Evolutionary conservation across 345 rosid species (phyloP).

Genomic region (Sapria himalayana): DNA sequence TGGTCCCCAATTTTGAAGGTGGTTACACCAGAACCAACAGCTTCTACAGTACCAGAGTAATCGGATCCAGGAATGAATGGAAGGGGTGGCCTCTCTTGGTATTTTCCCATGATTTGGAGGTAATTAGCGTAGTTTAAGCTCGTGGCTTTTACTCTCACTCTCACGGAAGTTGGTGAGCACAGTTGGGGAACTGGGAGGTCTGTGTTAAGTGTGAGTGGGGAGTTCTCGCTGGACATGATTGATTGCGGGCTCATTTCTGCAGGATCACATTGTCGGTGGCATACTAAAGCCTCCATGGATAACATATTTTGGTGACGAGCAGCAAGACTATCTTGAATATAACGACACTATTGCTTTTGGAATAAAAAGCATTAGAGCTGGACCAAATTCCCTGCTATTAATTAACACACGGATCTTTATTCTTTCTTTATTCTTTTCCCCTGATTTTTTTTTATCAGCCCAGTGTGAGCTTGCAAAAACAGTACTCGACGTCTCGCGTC

Average conservation of each 20-base stretch:
- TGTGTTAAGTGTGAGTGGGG: slow-evolving; percentile 26
- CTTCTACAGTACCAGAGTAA: slow-evolving; percentile 55
- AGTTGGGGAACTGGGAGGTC: slow-evolving; percentile 40
- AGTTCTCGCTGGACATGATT: slow-evolving; percentile 10
- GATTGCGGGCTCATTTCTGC: slow-evolving; percentile 11
- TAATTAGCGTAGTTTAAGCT: slow-evolving; percentile 93
- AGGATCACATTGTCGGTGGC: slow-evolving; percentile 61
- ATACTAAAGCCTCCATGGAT: slow-evolving; percentile 89
- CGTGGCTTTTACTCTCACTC: slow-evolving; percentile 67
- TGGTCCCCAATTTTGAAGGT: slow-evolving; percentile 51
- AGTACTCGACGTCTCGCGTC: too few species aligned
- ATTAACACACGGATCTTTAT: too few species aligned
- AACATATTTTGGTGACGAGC: too few species aligned
- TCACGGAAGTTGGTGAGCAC: slow-evolving; percentile 33
- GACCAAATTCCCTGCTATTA: too few species aligned
- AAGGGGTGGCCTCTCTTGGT: slow-evolving; percentile 62
- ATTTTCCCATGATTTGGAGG: slow-evolving; percentile 72
- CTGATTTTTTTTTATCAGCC: too few species aligned
- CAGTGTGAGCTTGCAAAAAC: too few species aligned
- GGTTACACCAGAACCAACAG: slow-evolving; percentile 42
- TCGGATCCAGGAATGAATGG: slow-evolving; percentile 94
- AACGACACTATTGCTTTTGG: too few species aligned
- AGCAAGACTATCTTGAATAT: too few species aligned
- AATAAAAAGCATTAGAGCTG: too few species aligned
- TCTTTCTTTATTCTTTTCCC: too few species aligned